Conservation (phyloP, 2,329 filamentous ascomycete genomes). For the Tolypocladium capitatum region DNA sequence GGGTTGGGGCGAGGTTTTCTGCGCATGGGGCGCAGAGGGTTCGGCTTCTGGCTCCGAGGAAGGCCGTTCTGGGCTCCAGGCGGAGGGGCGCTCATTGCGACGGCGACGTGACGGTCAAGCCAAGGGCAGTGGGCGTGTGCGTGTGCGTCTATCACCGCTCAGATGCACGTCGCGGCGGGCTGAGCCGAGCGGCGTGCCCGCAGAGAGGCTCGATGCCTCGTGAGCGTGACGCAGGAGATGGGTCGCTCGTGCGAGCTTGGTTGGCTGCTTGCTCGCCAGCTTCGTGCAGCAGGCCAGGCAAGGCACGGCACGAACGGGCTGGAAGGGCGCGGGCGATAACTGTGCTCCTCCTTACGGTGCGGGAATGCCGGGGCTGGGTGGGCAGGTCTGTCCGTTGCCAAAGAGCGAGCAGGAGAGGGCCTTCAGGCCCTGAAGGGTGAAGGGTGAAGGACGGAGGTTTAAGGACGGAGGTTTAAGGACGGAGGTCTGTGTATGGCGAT, state of each 20-base stretch:
- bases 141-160: neutral
- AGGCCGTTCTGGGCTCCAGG: conserved; percentile 21
- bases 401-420: neutral
- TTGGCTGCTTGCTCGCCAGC: neutral
- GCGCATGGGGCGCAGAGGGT: conserved; percentile 26
- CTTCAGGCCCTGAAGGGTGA: neutral
- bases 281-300: neutral
- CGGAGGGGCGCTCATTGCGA: conserved; percentile 31
- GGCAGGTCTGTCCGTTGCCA: neutral
- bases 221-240: neutral
- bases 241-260: neutral
- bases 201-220: neutral
- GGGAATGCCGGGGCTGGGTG: neutral
- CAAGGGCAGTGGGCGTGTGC: neutral
- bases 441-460: neutral
- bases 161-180: neutral
- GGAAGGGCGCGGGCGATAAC: neutral
- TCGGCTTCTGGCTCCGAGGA: conserved; percentile 16
- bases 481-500: neutral
- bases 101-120: neutral
- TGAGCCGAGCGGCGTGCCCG: neutral
- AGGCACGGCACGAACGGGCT: neutral
- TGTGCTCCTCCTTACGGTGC: neutral
- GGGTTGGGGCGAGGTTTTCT: conserved; percentile 38
- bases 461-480: neutral